Percentiles rank a stretch among this genome's conserved stretches.
Conservation (phyloP, 2,329 filamentous ascomycete genomes). For the Lasiodiplodia hormozganensis region DNA sequence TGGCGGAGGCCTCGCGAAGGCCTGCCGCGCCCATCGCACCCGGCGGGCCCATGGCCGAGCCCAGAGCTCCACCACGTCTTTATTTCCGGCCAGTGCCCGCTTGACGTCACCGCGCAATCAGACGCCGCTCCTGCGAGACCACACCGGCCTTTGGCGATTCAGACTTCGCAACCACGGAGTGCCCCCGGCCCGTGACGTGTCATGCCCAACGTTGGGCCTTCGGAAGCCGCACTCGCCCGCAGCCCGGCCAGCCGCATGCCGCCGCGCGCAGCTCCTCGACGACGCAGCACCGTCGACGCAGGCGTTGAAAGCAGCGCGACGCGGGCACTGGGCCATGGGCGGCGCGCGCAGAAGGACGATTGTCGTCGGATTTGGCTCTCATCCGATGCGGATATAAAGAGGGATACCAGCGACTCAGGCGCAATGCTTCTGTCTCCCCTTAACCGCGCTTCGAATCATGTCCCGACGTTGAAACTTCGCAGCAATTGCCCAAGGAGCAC, state of each 20-base stretch:
- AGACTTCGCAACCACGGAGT: background rate
- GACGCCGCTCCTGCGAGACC: background rate
- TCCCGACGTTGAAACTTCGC: slow-evolving; percentile 17
- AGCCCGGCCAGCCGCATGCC: background rate
- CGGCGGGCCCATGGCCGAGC: background rate
- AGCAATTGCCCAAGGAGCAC: background rate
- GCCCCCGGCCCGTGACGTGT: slow-evolving; percentile 20
- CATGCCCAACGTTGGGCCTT: background rate
- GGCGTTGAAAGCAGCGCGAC: background rate
- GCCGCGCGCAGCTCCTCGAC: background rate
- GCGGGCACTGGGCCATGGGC: background rate
- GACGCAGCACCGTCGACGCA: background rate
- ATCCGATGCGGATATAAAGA: slow-evolving; percentile 23
- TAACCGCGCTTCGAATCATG: slow-evolving; percentile 25
- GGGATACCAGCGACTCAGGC: slow-evolving; percentile 16
- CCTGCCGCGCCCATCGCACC: slow-evolving; percentile 14
- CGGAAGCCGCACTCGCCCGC: background rate
- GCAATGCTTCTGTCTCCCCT: slow-evolving; percentile 22
- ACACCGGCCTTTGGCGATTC: slow-evolving; percentile 4
- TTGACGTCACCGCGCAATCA: slow-evolving; percentile 10
- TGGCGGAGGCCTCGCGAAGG: background rate
- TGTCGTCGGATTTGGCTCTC: slow-evolving; percentile 20
- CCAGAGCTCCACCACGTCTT: background rate
- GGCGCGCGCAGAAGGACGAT: background rate
- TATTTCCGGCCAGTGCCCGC: slow-evolving; percentile 10